A percentile compares a stretch with the other conserved stretches of the same genome.
phyloP scores from a whole-genome alignment of 208 protist species.

The Spongospora subterranea region DNA sequence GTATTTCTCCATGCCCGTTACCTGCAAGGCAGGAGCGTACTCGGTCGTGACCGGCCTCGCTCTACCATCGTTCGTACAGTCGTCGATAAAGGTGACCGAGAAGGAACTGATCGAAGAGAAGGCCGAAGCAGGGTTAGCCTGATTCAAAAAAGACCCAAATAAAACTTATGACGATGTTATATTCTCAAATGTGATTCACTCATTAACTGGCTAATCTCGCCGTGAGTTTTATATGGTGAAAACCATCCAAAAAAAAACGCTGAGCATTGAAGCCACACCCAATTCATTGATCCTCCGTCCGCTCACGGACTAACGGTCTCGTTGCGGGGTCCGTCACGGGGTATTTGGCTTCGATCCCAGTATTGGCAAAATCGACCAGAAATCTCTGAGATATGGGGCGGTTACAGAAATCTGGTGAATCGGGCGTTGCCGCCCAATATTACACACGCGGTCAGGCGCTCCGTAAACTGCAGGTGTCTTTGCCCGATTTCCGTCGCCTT shows the following conservation, averaged over 20 bases:
- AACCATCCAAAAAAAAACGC: too few relatives aligned
- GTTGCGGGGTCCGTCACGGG: not conserved
- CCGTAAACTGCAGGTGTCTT: conserved; percentile 51
- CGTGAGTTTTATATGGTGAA: too few relatives aligned
- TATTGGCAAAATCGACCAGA: not conserved
- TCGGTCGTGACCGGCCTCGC: not conserved
- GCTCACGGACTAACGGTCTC: too few relatives aligned
- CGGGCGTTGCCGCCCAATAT: conserved; percentile 78
- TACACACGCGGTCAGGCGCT: conserved; percentile 87
- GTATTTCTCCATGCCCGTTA: not conserved
- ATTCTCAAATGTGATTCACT: too few relatives aligned
- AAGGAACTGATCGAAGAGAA: conserved; percentile 29
- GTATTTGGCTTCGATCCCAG: not conserved
- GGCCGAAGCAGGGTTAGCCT: not conserved
- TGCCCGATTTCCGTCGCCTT: conserved; percentile 76
- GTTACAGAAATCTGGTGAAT: conserved; percentile 32
- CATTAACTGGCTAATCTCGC: too few relatives aligned
- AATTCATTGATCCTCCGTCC: too few relatives aligned
- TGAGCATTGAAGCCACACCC: too few relatives aligned
- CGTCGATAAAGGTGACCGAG: conserved; percentile 11
- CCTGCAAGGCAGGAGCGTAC: not conserved
- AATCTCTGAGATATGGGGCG: not conserved
- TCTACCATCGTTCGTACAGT: not conserved
- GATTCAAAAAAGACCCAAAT: not conserved
- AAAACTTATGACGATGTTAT: too few relatives aligned